Conservation (phyloP, 768 basidiomycete genomes). For the Auriscalpium vulgare region DNA sequence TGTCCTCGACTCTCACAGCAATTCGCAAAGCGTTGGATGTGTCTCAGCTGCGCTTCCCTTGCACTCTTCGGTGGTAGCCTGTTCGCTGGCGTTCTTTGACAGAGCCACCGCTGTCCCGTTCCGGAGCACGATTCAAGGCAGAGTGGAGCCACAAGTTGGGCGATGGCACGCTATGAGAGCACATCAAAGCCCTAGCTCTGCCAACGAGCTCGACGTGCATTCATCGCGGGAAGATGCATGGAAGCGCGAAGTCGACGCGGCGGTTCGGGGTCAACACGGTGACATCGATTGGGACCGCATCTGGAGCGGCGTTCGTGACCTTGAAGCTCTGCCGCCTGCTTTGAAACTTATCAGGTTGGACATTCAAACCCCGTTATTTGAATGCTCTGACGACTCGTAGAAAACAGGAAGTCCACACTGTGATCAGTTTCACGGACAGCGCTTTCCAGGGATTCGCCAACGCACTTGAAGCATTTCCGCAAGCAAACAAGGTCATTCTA, state of each 20-base stretch:
- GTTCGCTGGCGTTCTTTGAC: slow-evolving; percentile 52
- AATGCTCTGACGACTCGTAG: slow-evolving; percentile 7
- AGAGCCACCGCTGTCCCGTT: slow-evolving; percentile 38
- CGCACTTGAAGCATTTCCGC: slow-evolving; percentile 34
- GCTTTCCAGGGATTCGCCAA: slow-evolving; percentile 49
- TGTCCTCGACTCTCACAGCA: slow-evolving; percentile 16
- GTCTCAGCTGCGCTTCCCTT: slow-evolving; percentile 41
- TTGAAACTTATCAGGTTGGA: slow-evolving; percentile 33
- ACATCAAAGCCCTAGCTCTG: slow-evolving; percentile 4
- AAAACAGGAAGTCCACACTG: slow-evolving; percentile 19
- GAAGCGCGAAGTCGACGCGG: neutral
- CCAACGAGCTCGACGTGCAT: neutral
- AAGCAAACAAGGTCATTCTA: slow-evolving; percentile 40
- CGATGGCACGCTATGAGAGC: slow-evolving; percentile 59
- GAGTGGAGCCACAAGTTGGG: slow-evolving; percentile 54
- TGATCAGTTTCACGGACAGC: slow-evolving; percentile 52
- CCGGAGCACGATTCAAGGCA: slow-evolving; percentile 56
- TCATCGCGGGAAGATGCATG: slow-evolving; percentile 3
- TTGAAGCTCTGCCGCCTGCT: slow-evolving; percentile 27
- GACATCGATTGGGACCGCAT: slow-evolving; percentile 43
- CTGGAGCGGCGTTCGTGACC: slow-evolving; percentile 30
- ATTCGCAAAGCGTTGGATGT: slow-evolving; percentile 44
- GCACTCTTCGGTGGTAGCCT: slow-evolving; percentile 30
- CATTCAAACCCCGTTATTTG: neutral
- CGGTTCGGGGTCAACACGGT: too few species aligned